Evolutionary conservation across 768 basidiomycete species (phyloP), one percentile per base, ranked within the genome.

Genomic region (Butyriboletus loyo): DNA sequence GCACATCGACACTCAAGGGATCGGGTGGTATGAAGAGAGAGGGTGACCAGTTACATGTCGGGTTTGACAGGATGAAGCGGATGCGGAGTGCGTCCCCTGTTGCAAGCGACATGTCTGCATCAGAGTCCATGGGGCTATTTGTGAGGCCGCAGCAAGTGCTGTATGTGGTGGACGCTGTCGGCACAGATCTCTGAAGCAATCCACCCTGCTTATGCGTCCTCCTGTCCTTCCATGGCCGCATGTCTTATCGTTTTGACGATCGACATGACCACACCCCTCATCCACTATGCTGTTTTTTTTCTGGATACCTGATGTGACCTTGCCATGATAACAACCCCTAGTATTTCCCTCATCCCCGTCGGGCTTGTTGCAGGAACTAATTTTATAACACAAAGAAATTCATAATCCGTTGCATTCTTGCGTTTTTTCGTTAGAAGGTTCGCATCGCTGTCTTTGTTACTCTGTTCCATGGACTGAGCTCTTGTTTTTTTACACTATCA

Each of bases 61-160:
- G 68, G 32, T 53, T 72, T 30, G 75, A 77, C 45, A 65, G 75
- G 36, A 65, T 69, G 63, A 84, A 91, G 70, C 72, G 91, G 54
- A 77, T 83, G 62, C 67, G 81, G 50, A 83, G 89, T 59, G 82
- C 77, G 10, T 88, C 86, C 41, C 90, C 90, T 7, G 82, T 81
- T 0, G 71, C 75, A 32, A 81, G 81, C 64, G 80, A 82, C 47
- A 60, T 83, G 70, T 69, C 87, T 72, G 68, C 70, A 60, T 63
- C 83, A 66, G 84, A 92, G 70, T 80, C 84, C 0, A 66, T 81
- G 58, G 91, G 90, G 1, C 64, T 93, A 41, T 93, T 93, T 62
- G 89, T 93, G 42, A 73, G 90, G 49, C 90, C 90, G 5, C 87
- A 89, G 69, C 89, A 92, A 66, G 89, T 92, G 50, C 73, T 93